These are phyloP conservation scores for Serpula lacrymans DNA, from an alignment of 768 basidiomycete species.

Conservation along the genomic window DNA sequence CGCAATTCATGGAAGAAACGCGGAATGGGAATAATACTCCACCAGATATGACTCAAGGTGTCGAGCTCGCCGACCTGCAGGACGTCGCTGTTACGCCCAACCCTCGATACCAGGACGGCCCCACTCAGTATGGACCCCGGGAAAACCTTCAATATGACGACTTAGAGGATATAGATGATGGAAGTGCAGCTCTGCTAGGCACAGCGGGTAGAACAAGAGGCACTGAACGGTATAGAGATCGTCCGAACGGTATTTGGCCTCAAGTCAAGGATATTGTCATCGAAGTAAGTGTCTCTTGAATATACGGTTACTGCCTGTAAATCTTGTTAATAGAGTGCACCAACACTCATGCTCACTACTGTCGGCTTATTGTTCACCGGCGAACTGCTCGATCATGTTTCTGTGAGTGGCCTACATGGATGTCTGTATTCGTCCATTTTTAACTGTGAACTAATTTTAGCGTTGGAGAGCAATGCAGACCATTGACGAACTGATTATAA, in stretches of 20 bases:
- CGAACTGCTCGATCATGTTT: slow-evolving; percentile 81
- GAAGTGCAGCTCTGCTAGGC: slow-evolving; percentile 43
- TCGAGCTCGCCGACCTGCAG: slow-evolving; percentile 34
- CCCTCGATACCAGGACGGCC: slow-evolving; percentile 25
- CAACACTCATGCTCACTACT: slow-evolving; percentile 81
- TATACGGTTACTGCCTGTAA: slow-evolving; percentile 4
- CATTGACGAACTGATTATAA: slow-evolving; percentile 94
- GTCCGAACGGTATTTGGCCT: slow-evolving; percentile 38
- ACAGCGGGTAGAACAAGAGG: slow-evolving; percentile 25
- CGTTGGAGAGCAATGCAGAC: slow-evolving; percentile 86
- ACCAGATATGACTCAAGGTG: no score
- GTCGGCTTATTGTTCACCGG: slow-evolving; percentile 88
- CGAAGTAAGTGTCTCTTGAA: slow-evolving; percentile 48
- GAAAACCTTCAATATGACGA: no score
- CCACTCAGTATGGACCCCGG: no score
- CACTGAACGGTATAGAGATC: slow-evolving; percentile 18
- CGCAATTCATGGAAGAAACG: no score
- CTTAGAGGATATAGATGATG: slow-evolving; percentile 37
- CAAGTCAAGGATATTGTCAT: slow-evolving; percentile 62
- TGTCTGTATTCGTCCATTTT: slow-evolving; percentile 3
- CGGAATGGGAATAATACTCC: no score
- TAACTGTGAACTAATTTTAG: slow-evolving; percentile 33
- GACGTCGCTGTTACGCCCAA: slow-evolving; percentile 21
- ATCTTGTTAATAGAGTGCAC: slow-evolving; percentile 59
- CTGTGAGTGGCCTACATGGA: slow-evolving; percentile 47